Conservation (phyloP, 164 flowering plant genomes). For the Umbilicus rupestris region DNA sequence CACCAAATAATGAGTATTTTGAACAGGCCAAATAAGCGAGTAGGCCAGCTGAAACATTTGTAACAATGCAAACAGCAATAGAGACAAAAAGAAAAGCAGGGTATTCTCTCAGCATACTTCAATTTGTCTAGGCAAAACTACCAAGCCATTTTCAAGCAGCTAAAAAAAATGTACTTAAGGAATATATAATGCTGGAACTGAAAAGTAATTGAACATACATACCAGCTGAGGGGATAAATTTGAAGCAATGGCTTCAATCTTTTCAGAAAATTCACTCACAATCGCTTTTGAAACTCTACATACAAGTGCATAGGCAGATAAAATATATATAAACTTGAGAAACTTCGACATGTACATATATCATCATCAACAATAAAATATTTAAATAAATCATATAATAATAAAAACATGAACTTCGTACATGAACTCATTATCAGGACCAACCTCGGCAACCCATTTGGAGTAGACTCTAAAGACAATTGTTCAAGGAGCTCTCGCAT, state of each 20-base stretch:
- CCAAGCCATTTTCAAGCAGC: not conserved
- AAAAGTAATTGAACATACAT: conserved; percentile 14
- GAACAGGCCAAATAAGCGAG: no score
- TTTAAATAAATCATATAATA: not conserved
- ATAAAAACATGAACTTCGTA: not conserved
- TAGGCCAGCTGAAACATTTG: not conserved
- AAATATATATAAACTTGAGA: not conserved
- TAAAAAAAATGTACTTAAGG: not conserved
- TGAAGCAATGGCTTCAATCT: conserved; percentile 80
- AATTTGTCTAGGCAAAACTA: not conserved
- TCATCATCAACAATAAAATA: not conserved
- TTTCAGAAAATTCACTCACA: conserved; percentile 76
- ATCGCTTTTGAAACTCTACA: conserved; percentile 66
- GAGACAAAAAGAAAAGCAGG: not conserved
- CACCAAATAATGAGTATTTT: not conserved
- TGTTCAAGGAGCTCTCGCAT: conserved; percentile 78
- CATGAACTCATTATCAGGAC: not conserved
- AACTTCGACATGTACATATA: not conserved
- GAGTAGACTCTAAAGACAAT: conserved; percentile 58
- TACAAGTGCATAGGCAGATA: not conserved
- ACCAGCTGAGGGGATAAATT: conserved; percentile 46
- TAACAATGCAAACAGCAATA: not conserved
- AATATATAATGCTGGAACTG: not conserved
- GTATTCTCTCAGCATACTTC: not conserved
- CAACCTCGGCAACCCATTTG: conserved; percentile 84